phyloP scores from a whole-genome alignment of 2,329 filamentous ascomycete species.

The Microthyrium microscopicum region DNA sequence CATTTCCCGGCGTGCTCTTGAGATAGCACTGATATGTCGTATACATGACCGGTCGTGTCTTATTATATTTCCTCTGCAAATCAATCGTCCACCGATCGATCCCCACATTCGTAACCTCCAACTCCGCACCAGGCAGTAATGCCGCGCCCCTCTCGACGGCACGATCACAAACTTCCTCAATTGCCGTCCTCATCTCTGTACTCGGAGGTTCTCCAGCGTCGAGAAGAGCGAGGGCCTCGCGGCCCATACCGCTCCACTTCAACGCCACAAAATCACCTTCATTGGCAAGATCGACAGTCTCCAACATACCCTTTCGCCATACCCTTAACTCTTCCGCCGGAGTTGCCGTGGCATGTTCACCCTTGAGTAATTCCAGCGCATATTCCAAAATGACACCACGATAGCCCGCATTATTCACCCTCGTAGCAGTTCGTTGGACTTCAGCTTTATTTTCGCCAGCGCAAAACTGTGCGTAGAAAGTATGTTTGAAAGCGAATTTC shows the following conservation, averaged over 20 bases:
- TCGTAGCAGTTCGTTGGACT: slow-evolving; percentile 46
- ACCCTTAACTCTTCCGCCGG: slow-evolving; percentile 44
- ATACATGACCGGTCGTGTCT: slow-evolving; percentile 43
- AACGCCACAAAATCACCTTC: slow-evolving; percentile 38
- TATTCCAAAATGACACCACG: slow-evolving; percentile 74
- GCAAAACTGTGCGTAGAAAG: slow-evolving; percentile 85
- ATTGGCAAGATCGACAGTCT: slow-evolving; percentile 44
- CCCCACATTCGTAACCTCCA: slow-evolving; percentile 47
- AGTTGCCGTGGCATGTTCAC: slow-evolving; percentile 33
- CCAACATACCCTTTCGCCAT: slow-evolving; percentile 60
- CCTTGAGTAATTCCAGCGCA: slow-evolving; percentile 61
- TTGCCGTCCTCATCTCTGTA: slow-evolving; percentile 47
- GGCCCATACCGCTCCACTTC: slow-evolving; percentile 69
- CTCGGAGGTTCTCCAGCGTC: slow-evolving; percentile 45
- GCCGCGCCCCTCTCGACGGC: slow-evolving; percentile 53
- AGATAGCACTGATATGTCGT: slow-evolving; percentile 44
- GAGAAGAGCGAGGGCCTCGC: slow-evolving; percentile 51
- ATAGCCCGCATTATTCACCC: slow-evolving; percentile 60
- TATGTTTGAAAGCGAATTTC: slow-evolving; percentile 54
- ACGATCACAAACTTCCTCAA: slow-evolving; percentile 58
- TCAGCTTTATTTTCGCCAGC: slow-evolving; percentile 59
- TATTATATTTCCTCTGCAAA: slow-evolving; percentile 67
- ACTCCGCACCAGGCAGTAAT: slow-evolving; percentile 75
- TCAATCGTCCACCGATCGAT: slow-evolving; percentile 66
- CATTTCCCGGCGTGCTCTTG: slow-evolving; percentile 26